These are phyloP conservation scores for Amanita inopinata DNA, from an alignment of 768 basidiomycete species.

Conservation along the genomic window DNA sequence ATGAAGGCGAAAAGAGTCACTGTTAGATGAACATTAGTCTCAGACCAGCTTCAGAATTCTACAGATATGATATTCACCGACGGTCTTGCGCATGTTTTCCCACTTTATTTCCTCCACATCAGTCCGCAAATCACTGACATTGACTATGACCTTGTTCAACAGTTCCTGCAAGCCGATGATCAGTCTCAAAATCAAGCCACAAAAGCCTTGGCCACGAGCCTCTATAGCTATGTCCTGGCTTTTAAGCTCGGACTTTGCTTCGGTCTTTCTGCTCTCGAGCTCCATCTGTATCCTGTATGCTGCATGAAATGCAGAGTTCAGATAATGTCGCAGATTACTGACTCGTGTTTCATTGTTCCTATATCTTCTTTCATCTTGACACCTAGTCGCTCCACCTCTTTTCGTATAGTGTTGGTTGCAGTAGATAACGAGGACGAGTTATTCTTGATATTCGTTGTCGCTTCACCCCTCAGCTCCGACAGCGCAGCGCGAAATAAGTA, in stretches of 20 bases:
- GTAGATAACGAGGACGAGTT: slow-evolving; percentile 79
- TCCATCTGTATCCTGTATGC: slow-evolving; percentile 88
- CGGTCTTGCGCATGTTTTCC: slow-evolving; percentile 81
- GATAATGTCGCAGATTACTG: slow-evolving; percentile 21
- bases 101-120: slow-evolving; percentile 80
- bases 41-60: neutral
- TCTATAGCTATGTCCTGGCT: slow-evolving; percentile 78
- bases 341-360: slow-evolving; percentile 88
- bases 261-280: slow-evolving; percentile 87
- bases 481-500: slow-evolving; percentile 92
- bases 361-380: slow-evolving; percentile 94
- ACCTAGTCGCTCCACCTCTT: slow-evolving; percentile 79
- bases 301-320: slow-evolving; percentile 5
- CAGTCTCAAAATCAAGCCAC: neutral
- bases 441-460: slow-evolving; percentile 72
- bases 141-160: slow-evolving; percentile 64
- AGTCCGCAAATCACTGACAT: slow-evolving; percentile 69
- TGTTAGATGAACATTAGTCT: slow-evolving; percentile 17
- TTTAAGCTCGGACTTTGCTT: slow-evolving; percentile 77
- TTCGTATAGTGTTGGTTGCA: slow-evolving; percentile 61
- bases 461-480: slow-evolving; percentile 81
- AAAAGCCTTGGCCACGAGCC: slow-evolving; percentile 28
- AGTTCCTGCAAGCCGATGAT: slow-evolving; percentile 46
- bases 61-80: slow-evolving; percentile 38
- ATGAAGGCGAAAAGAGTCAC: slow-evolving; percentile 57